Base-by-base conservation (phyloP, 2,329 filamentous ascomycete species). In the Hawksworthiomyces lignivorus region DNA sequence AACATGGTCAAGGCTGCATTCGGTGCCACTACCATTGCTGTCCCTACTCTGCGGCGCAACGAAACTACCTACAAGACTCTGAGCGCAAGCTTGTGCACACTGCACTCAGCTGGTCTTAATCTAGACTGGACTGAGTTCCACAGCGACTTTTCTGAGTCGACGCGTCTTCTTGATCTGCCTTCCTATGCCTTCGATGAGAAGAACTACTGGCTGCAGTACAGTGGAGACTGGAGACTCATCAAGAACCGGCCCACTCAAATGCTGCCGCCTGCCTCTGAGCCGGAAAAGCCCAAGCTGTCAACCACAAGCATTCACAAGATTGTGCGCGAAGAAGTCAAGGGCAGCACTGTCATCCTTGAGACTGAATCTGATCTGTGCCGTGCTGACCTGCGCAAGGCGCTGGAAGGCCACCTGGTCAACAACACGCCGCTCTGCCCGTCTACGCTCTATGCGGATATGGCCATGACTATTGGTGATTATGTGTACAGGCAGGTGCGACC, bases 41-140 rank as follows among this genome's bases (percentile, higher is more conserved):
- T 75, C 10, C 70, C 79, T 3, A 78, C 80, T 3, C 65, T 85
- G 10, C 77, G 76, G 24, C 75, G 79, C 44, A 72, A 69, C 32
- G 79, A 84, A 54, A 64, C 74, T 45, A 65, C 74, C 18, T 85
- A 79, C 72, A 77, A 76, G 61, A 83, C 78, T 0, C 63, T 87
- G 11, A 64, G 73, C 18, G 63, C 61, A 43, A 79, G 66, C 51
- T 62, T 84, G 40, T 71, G 70, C 48, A 67, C 71, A 1, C 41
- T 89, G 0, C 77, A 84, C 60, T 63, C 64, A 4, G 70, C 70
- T 9, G 83, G 82, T 29, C 62, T 84, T 7, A 65, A 71, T 31
- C 65, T 89, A 44, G 70, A 82, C 56, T 89, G 84, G 74, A 74
- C 79, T 46, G 83, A 87, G 60, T 84, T 75, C 54, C 77, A 84